phyloP scores from a whole-genome alignment of 2,329 filamentous ascomycete genomes.

The Madurella fahalii region DNA sequence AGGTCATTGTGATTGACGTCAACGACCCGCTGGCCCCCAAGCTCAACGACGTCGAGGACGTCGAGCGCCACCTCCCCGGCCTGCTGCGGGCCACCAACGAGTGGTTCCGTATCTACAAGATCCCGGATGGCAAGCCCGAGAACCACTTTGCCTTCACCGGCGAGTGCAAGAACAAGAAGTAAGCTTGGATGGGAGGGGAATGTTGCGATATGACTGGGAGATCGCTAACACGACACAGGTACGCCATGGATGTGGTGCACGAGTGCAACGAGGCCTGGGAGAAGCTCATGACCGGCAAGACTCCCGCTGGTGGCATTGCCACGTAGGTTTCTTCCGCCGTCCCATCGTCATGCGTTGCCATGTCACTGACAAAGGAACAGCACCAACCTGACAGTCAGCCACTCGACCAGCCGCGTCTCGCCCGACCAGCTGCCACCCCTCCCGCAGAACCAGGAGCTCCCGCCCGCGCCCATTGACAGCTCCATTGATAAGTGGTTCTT shows the following conservation, averaged over 20 bases:
- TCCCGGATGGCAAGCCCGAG: conserved; percentile 99
- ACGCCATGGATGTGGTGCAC: conserved; percentile 90
- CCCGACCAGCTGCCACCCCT: conserved; percentile 70
- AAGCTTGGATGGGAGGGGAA: conserved; percentile 26
- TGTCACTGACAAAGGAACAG: conserved; percentile 44
- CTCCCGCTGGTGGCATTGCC: conserved; percentile 69
- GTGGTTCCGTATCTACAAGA: conserved; percentile 99
- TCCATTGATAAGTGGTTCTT: conserved; percentile 99
- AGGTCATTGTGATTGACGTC: conserved; percentile 98
- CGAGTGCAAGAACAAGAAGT: conserved; percentile 99
- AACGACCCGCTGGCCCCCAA: conserved; percentile 95
- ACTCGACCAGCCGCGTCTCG: conserved; percentile 69
- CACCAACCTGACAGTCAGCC: conserved; percentile 71
- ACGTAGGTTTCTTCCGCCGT: conserved; percentile 57
- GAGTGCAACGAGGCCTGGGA: conserved; percentile 98
- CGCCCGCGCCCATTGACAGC: conserved; percentile 84
- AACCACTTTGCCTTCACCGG: conserved; percentile 99
- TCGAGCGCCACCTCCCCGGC: conserved; percentile 95
- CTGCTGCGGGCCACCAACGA: conserved; percentile 97
- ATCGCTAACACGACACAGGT: conserved; percentile 47
- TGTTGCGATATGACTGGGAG: neutral
- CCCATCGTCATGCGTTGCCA: neutral
- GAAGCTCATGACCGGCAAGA: conserved; percentile 89
- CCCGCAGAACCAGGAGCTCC: conserved; percentile 72
- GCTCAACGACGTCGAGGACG: conserved; percentile 98